These are phyloP conservation scores for Ceratocystis alfenasii DNA, from an alignment of 2,329 filamentous ascomycete genomes.

Conservation along the genomic window DNA sequence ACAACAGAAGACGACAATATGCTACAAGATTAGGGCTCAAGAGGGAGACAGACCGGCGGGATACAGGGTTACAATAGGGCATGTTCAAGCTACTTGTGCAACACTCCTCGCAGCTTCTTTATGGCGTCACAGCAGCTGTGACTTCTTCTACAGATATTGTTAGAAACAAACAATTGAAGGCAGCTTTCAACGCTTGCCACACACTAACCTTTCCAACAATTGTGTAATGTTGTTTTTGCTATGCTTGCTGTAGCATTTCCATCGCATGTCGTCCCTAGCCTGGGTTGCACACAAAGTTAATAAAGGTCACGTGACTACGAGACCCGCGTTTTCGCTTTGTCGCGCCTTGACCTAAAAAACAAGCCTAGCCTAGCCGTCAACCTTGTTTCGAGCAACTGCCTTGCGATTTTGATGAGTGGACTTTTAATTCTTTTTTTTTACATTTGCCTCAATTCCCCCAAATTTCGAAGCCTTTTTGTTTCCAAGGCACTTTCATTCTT, in stretches of 20 bases:
- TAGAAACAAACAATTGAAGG: neutral
- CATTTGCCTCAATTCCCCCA: neutral
- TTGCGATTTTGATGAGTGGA: neutral
- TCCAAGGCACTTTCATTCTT: neutral
- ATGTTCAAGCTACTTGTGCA: neutral
- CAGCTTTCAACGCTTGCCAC: too few relatives aligned
- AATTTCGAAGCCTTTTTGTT: neutral
- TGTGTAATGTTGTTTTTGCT: neutral
- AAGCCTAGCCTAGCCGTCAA: neutral
- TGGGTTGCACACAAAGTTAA: neutral
- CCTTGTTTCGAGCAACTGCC: neutral
- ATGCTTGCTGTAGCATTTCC: neutral
- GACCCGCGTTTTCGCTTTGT: conserved; percentile 14
- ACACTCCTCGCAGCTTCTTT: neutral
- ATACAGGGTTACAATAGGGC: neutral
- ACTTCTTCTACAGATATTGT: neutral
- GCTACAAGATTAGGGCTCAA: conserved; percentile 20
- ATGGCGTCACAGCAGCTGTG: neutral
- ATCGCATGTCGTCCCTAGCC: neutral
- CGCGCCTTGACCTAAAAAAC: neutral
- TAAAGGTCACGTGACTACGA: conserved; percentile 16
- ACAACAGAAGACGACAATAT: conserved; percentile 40
- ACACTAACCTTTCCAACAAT: neutral
- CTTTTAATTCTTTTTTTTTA: neutral
- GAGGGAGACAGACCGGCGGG: neutral